Percentiles rank a stretch among this genome's conserved stretches.
Evolutionary conservation across 164 flowering plant genomes (phyloP).

Genomic region (Magnolia officinalis): DNA sequence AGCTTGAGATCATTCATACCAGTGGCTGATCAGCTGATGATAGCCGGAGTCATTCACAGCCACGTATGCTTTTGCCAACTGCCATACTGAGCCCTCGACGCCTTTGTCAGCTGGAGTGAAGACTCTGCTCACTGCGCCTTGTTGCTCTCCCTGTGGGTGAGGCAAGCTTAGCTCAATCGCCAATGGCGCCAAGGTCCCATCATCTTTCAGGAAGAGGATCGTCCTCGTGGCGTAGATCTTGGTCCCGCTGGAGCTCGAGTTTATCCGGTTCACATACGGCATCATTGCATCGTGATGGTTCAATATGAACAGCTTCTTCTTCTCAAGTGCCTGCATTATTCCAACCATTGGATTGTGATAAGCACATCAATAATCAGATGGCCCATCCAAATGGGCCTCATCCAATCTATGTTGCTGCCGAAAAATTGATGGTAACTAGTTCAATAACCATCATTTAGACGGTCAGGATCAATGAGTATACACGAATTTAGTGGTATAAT

Average conservation of each 20-base stretch:
- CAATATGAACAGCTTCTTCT: slow-evolving; percentile 59
- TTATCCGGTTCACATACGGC: slow-evolving; percentile 59
- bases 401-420: neutral
- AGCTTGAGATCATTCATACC: slow-evolving; percentile 33
- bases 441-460: neutral
- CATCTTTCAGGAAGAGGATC: slow-evolving; percentile 59
- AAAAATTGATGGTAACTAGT: neutral
- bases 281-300: slow-evolving; percentile 80
- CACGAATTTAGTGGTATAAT: too few relatives aligned
- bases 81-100: slow-evolving; percentile 69
- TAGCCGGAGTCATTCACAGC: slow-evolving; percentile 85
- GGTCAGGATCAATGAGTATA: neutral
- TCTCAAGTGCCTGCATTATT: slow-evolving; percentile 9
- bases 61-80: slow-evolving; percentile 86
- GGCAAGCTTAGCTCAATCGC: slow-evolving; percentile 90
- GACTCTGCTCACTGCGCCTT: slow-evolving; percentile 60
- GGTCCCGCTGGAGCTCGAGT: slow-evolving; percentile 40
- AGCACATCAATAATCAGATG: too few relatives aligned
- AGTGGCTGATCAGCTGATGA: slow-evolving; percentile 91
- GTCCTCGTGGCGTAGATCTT: slow-evolving; percentile 81
- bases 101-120: slow-evolving; percentile 63
- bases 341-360: too few relatives aligned
- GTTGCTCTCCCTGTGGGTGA: slow-evolving; percentile 64
- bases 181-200: slow-evolving; percentile 76
- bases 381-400: too few relatives aligned